Percentiles rank a stretch among this genome's conserved stretches.
These are phyloP conservation scores for Albophoma yamanashiensis DNA, from an alignment of 2,329 filamentous ascomycete species.

Conservation along the genomic window DNA sequence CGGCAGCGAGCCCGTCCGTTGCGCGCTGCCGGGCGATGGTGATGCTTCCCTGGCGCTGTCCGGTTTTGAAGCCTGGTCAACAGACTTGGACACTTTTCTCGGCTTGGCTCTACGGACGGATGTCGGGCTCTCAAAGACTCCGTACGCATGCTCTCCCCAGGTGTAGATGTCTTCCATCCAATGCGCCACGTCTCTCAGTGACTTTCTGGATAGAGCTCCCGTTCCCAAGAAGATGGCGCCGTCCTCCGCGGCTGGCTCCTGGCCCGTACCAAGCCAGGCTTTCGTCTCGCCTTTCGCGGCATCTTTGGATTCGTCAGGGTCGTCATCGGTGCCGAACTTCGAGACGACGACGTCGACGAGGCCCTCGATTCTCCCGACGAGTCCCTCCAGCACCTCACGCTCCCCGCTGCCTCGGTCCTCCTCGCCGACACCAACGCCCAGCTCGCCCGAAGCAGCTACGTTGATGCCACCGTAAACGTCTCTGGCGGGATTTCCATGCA, in stretches of 20 bases:
- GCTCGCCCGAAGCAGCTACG: slow-evolving; percentile 78
- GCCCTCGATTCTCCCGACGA: slow-evolving; percentile 68
- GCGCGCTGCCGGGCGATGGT: not conserved
- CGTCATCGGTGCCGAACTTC: slow-evolving; percentile 56
- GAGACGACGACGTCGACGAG: slow-evolving; percentile 82
- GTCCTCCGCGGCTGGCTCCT: slow-evolving; percentile 59
- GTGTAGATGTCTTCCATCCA: slow-evolving; percentile 87
- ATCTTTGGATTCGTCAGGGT: slow-evolving; percentile 14
- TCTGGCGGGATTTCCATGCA: slow-evolving; percentile 79
- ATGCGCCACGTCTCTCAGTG: slow-evolving; percentile 60
- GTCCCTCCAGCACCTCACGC: slow-evolving; percentile 84
- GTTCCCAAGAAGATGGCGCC: slow-evolving; percentile 80
- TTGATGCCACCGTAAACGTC: slow-evolving; percentile 77
- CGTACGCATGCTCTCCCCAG: slow-evolving; percentile 77
- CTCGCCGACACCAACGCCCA: slow-evolving; percentile 89
- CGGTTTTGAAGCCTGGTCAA: not conserved
- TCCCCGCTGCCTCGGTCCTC: slow-evolving; percentile 92
- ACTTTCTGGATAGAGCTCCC: slow-evolving; percentile 60
- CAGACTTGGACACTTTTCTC: slow-evolving; percentile 15
- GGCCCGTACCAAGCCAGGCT: slow-evolving; percentile 65
- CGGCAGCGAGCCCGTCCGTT: not conserved
- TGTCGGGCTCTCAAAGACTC: slow-evolving; percentile 67
- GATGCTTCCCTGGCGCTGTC: not conserved
- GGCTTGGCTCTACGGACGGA: slow-evolving; percentile 45
- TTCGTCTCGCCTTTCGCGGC: slow-evolving; percentile 9